Base-by-base conservation (phyloP, 306 rosid genomes). In the Cucumis cinereus region DNA sequence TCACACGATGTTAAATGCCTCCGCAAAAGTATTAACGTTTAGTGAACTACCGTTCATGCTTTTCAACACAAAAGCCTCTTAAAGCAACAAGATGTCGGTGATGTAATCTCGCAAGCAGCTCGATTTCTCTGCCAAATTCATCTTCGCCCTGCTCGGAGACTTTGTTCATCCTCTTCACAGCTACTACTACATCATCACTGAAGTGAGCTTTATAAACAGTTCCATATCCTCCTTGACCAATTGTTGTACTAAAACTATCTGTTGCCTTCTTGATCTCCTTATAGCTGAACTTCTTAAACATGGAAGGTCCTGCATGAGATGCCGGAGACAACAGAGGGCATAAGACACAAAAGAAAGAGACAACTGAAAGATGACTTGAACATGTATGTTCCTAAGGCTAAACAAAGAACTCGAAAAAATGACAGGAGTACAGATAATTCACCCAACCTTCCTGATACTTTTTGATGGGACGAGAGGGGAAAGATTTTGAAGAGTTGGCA, bases 161-260 rank as follows among this genome's bases (percentile, higher is more conserved):
- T 83, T 84, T 89, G 87, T 90, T 79, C 95, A 92, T 92, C 78
- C 89, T 87, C 87, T 94, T 94, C 52, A 92, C 97, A 43, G 97
- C 99, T 71, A 80, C 84, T 71, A 86, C 90, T 77, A 81, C 77
- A 60, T 86, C 97, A 86, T 94, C 90, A 86, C 83, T 84, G 82
- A 94, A 89, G 36, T 87, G 86, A 83, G 95, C 97, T 88, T 81
- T 88, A 82, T 90, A 92, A 77, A 94, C 97, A 10, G 97, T 94
- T 85, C 99, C 99, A 30, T 90, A 94, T 74, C 99, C 99, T 55
- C 99, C 97, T 84, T 81, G 96, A 76, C 99, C 99, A 84, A 94
- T 90, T 54, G 83, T 24, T 28, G 92, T 90, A 78, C 80, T 89
- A 74, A 94, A 94, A 56, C 83, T 83, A 20, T 85, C 90, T 3